phyloP scores from a whole-genome alignment of 2,329 filamentous ascomycete genomes.

The Coniochaeta sp. region DNA sequence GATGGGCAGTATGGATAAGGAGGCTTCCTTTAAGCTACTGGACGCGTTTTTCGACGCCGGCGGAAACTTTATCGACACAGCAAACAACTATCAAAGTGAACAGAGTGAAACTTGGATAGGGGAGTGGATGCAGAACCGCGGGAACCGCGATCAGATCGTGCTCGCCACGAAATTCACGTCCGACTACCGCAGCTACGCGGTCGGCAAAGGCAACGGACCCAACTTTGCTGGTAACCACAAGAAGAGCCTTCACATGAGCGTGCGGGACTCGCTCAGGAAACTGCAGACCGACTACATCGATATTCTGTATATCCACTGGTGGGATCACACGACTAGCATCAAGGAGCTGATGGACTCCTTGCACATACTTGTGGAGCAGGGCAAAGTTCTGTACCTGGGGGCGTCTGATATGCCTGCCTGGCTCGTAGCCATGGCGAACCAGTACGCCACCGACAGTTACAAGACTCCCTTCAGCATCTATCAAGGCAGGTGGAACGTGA shows the following conservation, averaged over 20 bases:
- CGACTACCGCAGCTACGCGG: constrained; percentile 30
- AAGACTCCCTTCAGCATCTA: constrained; percentile 64
- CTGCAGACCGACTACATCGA: constrained; percentile 38
- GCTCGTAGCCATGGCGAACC: constrained; percentile 42
- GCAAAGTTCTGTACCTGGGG: constrained; percentile 34
- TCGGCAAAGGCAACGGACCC: constrained; percentile 27
- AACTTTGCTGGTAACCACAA: constrained; percentile 37
- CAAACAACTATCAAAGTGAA: constrained; percentile 50
- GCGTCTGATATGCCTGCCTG: constrained; percentile 57
- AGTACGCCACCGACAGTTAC: constrained; percentile 55
- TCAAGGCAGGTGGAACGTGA: constrained; percentile 56
- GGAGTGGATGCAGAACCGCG: constrained; percentile 44
- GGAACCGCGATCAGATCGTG: constrained; percentile 45
- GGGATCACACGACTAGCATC: constrained; percentile 33
- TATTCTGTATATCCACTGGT: constrained; percentile 36
- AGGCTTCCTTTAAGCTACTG: constrained; percentile 15
- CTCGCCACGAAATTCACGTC: constrained; percentile 49
- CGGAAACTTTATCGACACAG: constrained; percentile 63
- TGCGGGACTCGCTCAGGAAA: constrained; percentile 35
- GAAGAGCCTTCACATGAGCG: constrained; percentile 31
- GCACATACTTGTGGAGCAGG: constrained; percentile 30
- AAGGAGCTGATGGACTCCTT: constrained; percentile 34
- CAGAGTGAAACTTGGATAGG: constrained; percentile 51
- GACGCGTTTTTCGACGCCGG: constrained; percentile 29
- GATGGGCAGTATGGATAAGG: constrained; percentile 17